Evolutionary conservation across 2,329 filamentous ascomycete species (phyloP).

Genomic region (Beauveria medogensis): DNA sequence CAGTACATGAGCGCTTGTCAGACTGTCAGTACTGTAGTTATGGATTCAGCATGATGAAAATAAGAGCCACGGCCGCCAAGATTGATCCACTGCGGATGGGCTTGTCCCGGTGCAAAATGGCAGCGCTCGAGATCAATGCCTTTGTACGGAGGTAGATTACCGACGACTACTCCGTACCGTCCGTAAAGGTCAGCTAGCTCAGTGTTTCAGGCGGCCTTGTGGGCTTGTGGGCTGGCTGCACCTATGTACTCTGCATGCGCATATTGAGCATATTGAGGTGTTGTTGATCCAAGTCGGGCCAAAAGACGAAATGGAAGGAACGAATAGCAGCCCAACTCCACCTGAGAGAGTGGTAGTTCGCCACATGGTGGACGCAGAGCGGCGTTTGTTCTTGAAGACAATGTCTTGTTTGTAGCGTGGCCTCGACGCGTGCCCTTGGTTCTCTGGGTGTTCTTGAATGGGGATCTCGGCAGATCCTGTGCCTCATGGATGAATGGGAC

Average conservation of each 20-base stretch:
- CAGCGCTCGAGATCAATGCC: no score
- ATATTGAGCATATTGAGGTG: background rate
- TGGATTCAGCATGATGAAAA: background rate
- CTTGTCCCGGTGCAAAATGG: no score
- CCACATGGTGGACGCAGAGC: background rate
- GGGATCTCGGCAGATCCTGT: background rate
- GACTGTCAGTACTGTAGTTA: background rate
- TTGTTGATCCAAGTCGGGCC: background rate
- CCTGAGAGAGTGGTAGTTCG: background rate
- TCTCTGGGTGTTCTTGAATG: background rate
- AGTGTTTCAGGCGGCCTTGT: conserved; percentile 7
- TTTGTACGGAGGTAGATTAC: no score
- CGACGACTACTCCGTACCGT: background rate
- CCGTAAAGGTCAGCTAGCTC: background rate
- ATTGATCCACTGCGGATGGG: background rate
- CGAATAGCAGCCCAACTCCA: background rate
- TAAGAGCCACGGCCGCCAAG: background rate
- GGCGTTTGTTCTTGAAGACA: conserved; percentile 1
- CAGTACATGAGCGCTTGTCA: background rate
- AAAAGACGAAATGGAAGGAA: background rate
- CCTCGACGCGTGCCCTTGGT: background rate
- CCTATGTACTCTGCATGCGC: background rate
- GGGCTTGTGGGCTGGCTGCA: background rate
- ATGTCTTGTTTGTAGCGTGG: background rate
- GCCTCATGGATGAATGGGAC: background rate